These are phyloP conservation scores for Zygosaccharomyces pseudobailii DNA, from an alignment of 1,139 yeast species.

Conservation along the genomic window DNA sequence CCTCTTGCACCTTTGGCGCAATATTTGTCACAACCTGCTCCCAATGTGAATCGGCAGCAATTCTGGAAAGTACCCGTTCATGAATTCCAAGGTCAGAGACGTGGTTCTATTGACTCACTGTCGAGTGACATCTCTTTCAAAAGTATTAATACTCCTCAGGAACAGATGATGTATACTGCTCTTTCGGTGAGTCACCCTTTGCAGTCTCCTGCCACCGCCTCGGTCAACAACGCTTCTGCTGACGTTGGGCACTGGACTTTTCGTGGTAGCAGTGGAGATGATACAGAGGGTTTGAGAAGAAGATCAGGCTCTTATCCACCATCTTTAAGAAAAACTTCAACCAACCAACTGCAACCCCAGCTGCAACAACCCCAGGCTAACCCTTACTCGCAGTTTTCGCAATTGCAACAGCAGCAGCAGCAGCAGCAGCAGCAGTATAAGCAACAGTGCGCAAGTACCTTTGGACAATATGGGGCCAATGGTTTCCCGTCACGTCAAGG, in stretches of 20 bases:
- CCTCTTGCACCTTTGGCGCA: conserved; percentile 33
- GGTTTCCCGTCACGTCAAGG: conserved; percentile 29
- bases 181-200: conserved; percentile 11
- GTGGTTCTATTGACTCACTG: conserved; percentile 30
- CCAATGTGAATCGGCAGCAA: conserved; percentile 23
- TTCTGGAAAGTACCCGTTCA: conserved; percentile 36
- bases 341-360: conserved; percentile 16
- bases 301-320: conserved; percentile 25
- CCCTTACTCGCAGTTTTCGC: conserved; percentile 26
- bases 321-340: conserved; percentile 21
- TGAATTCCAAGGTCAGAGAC: conserved; percentile 30
- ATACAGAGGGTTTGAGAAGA: conserved; percentile 18
- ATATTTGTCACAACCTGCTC: conserved; percentile 22
- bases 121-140: conserved; percentile 28
- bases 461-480: conserved; percentile 23
- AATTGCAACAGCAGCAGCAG: conserved; percentile 15
- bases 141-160: conserved; percentile 16
- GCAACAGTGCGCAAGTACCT: conserved; percentile 14
- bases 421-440: conserved; percentile 2
- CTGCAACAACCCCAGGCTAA: conserved; percentile 14
- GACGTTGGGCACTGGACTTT: conserved; percentile 22
- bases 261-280: conserved; percentile 17
- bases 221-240: conserved; percentile 8
- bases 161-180: conserved; percentile 17
- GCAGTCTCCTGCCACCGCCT: conserved; percentile 12